Conservation (phyloP, 768 basidiomycete species). For the Termitomyces sp. region DNA sequence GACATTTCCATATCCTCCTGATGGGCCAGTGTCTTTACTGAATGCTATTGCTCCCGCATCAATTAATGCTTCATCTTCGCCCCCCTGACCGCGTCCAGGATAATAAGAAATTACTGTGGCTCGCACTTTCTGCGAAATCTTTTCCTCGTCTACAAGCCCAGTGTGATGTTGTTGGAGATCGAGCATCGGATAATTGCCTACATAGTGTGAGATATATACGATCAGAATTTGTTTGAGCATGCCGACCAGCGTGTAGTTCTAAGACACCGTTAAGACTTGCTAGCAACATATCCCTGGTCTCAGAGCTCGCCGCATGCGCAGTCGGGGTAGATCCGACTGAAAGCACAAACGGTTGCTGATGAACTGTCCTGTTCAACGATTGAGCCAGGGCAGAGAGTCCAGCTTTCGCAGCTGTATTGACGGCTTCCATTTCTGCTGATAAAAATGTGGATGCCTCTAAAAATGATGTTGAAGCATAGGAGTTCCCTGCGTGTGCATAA, state of each 20-base stretch:
- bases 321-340: conserved; percentile 88
- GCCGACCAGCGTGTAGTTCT: conserved; percentile 71
- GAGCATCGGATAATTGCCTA: conserved; percentile 77
- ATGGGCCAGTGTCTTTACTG: conserved; percentile 80
- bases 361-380: conserved; percentile 23
- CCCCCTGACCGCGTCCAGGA: conserved; percentile 55
- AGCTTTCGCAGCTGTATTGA: conserved; percentile 57
- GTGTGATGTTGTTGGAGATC: conserved; percentile 85
- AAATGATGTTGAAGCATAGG: conserved; percentile 70
- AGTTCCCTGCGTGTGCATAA: conserved; percentile 74
- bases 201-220: neutral
- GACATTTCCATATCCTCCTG: conserved; percentile 66
- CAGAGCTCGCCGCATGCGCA: conserved; percentile 67
- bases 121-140: conserved; percentile 63
- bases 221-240: neutral
- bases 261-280: conserved; percentile 51
- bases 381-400: conserved; percentile 41
- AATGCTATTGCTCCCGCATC: conserved; percentile 85
- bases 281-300: conserved; percentile 37
- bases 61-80: conserved; percentile 67
- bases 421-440: conserved; percentile 62
- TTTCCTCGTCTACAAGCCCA: conserved; percentile 44
- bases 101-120: conserved; percentile 79
- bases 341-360: conserved; percentile 54
- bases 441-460: conserved; percentile 61